These are phyloP conservation scores for Ophiostoma sp. DNA, from an alignment of 2,329 filamentous ascomycete genomes.

Conservation along the genomic window DNA sequence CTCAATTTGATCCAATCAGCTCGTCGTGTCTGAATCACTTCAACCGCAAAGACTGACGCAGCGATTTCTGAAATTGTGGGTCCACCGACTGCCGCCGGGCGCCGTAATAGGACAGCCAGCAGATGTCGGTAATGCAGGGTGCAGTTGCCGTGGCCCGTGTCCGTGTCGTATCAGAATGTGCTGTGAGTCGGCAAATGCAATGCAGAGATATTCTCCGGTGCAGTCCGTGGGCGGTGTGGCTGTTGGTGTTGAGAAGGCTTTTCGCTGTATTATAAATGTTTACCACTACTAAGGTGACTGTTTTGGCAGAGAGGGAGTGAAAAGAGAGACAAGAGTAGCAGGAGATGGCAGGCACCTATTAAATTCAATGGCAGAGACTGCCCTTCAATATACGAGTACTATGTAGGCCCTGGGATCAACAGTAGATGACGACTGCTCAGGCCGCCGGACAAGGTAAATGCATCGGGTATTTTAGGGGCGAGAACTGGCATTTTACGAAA, in stretches of 20 bases:
- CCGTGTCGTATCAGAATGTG: not conserved
- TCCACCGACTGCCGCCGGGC: constrained; percentile 20
- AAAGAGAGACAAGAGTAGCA: not conserved
- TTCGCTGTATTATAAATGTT: not conserved
- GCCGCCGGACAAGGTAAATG: not conserved
- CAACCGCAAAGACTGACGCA: not conserved
- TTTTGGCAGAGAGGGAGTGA: not conserved
- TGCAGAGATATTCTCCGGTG: not conserved
- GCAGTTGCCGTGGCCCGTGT: not conserved
- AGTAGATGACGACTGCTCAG: not conserved
- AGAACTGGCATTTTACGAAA: not conserved
- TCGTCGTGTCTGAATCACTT: not conserved
- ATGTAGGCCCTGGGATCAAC: not conserved
- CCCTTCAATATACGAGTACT: not conserved
- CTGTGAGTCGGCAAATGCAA: not conserved
- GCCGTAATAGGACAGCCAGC: constrained; percentile 10
- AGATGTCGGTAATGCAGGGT: not conserved
- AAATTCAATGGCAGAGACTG: not conserved
- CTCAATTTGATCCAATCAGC: no score
- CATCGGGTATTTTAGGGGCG: not conserved
- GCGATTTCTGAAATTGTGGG: constrained; percentile 18
- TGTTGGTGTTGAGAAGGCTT: not conserved
- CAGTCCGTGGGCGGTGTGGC: not conserved
- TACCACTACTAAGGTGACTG: not conserved
- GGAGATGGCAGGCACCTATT: not conserved